phyloP scores from a whole-genome alignment of 2,329 filamentous ascomycete genomes.

The Aureobasidium subglaciale region DNA sequence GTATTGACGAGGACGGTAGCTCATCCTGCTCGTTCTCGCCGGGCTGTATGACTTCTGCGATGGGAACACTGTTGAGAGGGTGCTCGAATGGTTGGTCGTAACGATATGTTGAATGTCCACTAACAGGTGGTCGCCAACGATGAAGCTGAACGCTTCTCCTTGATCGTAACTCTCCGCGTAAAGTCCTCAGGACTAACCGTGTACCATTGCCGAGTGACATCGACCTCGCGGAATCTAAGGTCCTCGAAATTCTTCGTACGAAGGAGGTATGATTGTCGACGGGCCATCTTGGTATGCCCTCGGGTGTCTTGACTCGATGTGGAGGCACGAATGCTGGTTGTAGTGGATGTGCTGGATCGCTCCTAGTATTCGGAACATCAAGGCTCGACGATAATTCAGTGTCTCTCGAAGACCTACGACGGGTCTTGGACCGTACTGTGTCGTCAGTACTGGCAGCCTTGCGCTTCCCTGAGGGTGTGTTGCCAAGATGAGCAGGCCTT shows the following conservation, averaged over 20 bases:
- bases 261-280: slow-evolving; percentile 11
- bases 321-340: slow-evolving; percentile 10
- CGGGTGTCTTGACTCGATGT: not conserved
- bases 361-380: not conserved
- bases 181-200: not conserved
- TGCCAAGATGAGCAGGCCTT: not conserved
- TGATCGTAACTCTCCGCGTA: not conserved
- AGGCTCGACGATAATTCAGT: not conserved
- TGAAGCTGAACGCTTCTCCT: not conserved
- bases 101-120: slow-evolving; percentile 24
- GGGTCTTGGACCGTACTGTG: not conserved
- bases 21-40: not conserved
- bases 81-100: slow-evolving; percentile 21
- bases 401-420: not conserved
- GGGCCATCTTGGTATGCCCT: slow-evolving; percentile 26
- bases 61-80: slow-evolving; percentile 21
- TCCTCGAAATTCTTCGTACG: not conserved
- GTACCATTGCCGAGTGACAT: not conserved
- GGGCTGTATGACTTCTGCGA: not conserved
- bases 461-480: not conserved
- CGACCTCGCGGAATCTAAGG: not conserved
- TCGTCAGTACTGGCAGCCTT: slow-evolving; percentile 9
- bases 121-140: slow-evolving; percentile 27
- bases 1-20: not conserved
- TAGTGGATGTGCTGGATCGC: not conserved